Evolutionary conservation across 495 filamentous ascomycete species (phyloP), one percentile per base, ranked within the genome.

Genomic region (Lentithecium fluviatile): DNA sequence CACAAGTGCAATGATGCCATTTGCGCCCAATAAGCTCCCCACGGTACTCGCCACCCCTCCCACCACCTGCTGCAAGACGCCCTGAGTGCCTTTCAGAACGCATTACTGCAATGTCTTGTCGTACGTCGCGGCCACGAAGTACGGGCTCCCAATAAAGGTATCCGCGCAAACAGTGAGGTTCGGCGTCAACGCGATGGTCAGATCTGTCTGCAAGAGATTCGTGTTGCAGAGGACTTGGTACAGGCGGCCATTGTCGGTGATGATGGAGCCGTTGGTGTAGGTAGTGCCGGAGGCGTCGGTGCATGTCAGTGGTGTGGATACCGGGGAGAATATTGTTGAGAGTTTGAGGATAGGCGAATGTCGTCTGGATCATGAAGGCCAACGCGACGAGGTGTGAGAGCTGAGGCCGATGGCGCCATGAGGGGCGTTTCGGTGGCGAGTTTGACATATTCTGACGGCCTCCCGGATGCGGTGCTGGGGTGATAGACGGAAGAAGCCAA

Each of bases 111-210:
- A 13, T 2, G 48, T 38, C 21, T 8, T 45, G 20, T 60, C 57
- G 23, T 52, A 50, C 8, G 57, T 60, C 5, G 57, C 48, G 17
- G 34, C 48, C 17, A 52, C 15, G 23, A 46, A 60, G 26, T 48
- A 60, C 13, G 47, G 48, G 26, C 25, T 52, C 2, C 13, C 15
- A 1, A 32, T 10, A 25, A 46, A 60, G 6, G 17, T 21, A n/a
- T 52, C 57, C 15, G 23, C 48, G 26, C 57, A 60, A 4, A 17
- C n/a, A 5, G 36, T 15, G 17, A 60, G 24, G 6, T n/a, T 36
- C 8, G 20, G 23, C 4, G 57, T 60, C 6, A 46, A 17, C 24
- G 13, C 21, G 23, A 20, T 8, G 2, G 48, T 19, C 6, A 34
- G 36, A 19, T 60, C 57, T 8, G 48, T 43, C 15, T 49, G 12